Conservation (phyloP, 1,139 yeast species). For the Meyerozyma guilliermondii region DNA sequence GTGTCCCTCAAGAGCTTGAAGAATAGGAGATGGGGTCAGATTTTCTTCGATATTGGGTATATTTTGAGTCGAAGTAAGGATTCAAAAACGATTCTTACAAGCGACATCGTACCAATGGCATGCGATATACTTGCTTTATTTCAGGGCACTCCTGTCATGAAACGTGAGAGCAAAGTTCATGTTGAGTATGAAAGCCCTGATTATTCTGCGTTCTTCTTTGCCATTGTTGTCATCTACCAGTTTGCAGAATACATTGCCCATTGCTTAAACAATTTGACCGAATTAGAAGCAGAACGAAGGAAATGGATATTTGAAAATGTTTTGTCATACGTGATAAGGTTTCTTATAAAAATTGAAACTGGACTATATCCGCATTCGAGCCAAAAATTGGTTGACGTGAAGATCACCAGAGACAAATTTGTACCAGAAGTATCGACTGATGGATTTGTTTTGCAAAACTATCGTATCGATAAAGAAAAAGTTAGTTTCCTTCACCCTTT, state of each 20-base stretch:
- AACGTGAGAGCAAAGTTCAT: constrained; percentile 74
- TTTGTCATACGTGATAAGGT: constrained; percentile 26
- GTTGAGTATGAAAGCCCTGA: constrained; percentile 89
- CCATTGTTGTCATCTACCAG: constrained; percentile 65
- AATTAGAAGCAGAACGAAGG: constrained; percentile 13
- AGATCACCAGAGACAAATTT: constrained; percentile 12
- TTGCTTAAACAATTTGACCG: constrained; percentile 31
- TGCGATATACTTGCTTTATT: constrained; percentile 65
- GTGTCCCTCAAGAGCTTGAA: constrained; percentile 50
- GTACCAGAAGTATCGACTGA: constrained; percentile 19
- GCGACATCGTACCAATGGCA: constrained; percentile 41
- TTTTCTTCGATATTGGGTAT: constrained; percentile 80
- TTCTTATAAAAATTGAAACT: constrained; percentile 27
- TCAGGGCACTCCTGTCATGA: constrained; percentile 75
- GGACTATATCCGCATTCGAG: constrained; percentile 23
- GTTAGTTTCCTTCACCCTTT: constrained; percentile 79
- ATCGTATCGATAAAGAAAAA: constrained; percentile 31
- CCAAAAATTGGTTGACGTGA: constrained; percentile 27
- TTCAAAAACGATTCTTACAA: constrained; percentile 31
- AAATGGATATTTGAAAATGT: constrained; percentile 22
- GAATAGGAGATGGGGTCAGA: constrained; percentile 79
- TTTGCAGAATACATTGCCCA: constrained; percentile 57
- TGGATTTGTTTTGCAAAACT: constrained; percentile 19
- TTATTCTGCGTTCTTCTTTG: constrained; percentile 77
- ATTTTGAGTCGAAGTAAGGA: constrained; percentile 66